Conservation (phyloP, 768 basidiomycete genomes). For the Russula lepida region DNA sequence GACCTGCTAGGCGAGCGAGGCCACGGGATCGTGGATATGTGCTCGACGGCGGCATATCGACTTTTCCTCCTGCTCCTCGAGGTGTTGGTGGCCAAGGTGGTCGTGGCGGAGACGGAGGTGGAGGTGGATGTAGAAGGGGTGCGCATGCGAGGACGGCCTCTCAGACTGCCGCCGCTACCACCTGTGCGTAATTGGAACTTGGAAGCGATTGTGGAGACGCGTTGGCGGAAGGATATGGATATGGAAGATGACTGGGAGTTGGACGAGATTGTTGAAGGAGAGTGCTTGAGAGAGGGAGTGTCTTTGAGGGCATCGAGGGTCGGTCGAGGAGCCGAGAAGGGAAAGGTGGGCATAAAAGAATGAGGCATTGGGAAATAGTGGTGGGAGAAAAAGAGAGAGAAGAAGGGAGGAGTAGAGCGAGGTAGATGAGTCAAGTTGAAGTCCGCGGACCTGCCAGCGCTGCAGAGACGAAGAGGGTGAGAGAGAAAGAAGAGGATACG, state of each 20-base stretch:
- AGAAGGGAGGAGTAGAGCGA: neutral
- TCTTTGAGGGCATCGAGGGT: neutral
- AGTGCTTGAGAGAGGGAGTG: slow-evolving; percentile 1
- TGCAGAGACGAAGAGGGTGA: neutral
- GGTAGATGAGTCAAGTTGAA: neutral
- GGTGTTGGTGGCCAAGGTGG: neutral
- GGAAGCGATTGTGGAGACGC: neutral
- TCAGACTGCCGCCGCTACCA: neutral
- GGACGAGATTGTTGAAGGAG: slow-evolving; percentile 9
- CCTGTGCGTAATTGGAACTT: neutral
- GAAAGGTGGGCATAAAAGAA: slow-evolving; percentile 1
- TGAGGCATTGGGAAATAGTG: neutral
- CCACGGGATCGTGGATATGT: slow-evolving; percentile 1
- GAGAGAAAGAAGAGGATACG: neutral
- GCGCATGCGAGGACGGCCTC: neutral
- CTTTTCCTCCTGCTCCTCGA: too few species aligned
- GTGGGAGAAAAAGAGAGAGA: neutral
- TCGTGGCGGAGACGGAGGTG: neutral
- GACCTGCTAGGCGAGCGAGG: slow-evolving; percentile 15
- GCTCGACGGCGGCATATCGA: too few species aligned
- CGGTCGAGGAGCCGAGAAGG: neutral
- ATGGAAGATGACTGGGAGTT: slow-evolving; percentile 4
- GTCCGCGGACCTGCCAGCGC: neutral
- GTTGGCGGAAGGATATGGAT: neutral
- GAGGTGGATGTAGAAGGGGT: neutral